Percentiles rank a stretch among this genome's conserved stretches.
These are phyloP conservation scores for Amylocarpus encephaloides DNA, from an alignment of 2,329 filamentous ascomycete species.

Conservation along the genomic window DNA sequence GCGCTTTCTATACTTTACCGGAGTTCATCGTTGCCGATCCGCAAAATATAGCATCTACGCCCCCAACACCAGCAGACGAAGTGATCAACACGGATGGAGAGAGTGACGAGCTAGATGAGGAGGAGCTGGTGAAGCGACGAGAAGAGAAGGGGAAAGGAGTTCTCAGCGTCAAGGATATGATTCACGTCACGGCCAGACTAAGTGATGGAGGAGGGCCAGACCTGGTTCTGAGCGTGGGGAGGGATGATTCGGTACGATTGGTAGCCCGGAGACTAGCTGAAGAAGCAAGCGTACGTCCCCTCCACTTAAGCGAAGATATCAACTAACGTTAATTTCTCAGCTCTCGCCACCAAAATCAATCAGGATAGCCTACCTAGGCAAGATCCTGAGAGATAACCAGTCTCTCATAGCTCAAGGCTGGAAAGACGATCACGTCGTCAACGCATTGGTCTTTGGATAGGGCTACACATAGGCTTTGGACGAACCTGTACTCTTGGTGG, in stretches of 20 bases:
- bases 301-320: neutral
- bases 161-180: slow-evolving; percentile 20
- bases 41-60: slow-evolving; percentile 40
- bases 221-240: slow-evolving; percentile 49
- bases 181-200: slow-evolving; percentile 23
- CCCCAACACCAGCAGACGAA: slow-evolving; percentile 29
- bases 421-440: slow-evolving; percentile 68
- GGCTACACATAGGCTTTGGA: neutral
- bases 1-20: slow-evolving; percentile 52
- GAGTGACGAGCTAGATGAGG: slow-evolving; percentile 24
- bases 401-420: slow-evolving; percentile 66
- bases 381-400: slow-evolving; percentile 63
- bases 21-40: slow-evolving; percentile 65
- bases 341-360: slow-evolving; percentile 53
- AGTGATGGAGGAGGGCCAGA: slow-evolving; percentile 50
- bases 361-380: slow-evolving; percentile 74
- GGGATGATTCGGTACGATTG: slow-evolving; percentile 56
- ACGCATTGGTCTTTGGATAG: slow-evolving; percentile 55
- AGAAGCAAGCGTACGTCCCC: slow-evolving; percentile 52
- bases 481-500: neutral
- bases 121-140: slow-evolving; percentile 43
- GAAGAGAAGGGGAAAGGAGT: slow-evolving; percentile 38
- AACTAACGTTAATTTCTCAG: slow-evolving; percentile 28
- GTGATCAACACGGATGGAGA: slow-evolving; percentile 23
- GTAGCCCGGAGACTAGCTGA: slow-evolving; percentile 58